phyloP scores from a whole-genome alignment of 2,329 filamentous ascomycete genomes.

The Colletotrichum lentis region DNA sequence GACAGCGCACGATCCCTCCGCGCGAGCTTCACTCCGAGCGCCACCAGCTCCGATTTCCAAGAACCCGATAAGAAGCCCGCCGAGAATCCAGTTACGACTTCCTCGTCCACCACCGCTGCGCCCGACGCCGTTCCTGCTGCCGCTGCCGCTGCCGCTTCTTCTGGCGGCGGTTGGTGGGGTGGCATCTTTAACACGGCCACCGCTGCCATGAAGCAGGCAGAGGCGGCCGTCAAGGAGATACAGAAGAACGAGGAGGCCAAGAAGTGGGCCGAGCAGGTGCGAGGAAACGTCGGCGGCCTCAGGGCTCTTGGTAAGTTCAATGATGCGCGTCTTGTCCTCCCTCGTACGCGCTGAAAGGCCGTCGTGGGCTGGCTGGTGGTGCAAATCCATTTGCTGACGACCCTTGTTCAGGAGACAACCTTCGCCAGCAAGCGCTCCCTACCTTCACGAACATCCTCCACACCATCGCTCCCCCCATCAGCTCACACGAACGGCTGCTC shows the following conservation, averaged over 20 bases:
- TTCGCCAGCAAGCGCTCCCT: conserved; percentile 85
- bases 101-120: conserved; percentile 27
- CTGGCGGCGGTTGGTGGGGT: conserved; percentile 86
- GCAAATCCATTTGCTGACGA: conserved; percentile 2
- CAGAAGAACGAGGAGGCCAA: conserved; percentile 96
- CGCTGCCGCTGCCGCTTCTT: conserved; percentile 46
- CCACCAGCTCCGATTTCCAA: conserved; percentile 68
- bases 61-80: conserved; percentile 63
- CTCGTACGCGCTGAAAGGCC: too few species aligned
- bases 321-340: conserved; percentile 22
- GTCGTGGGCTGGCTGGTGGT: background rate
- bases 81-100: conserved; percentile 50
- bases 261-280: conserved; percentile 93
- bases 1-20: conserved; percentile 79
- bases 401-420: conserved; percentile 74
- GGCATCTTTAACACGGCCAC: conserved; percentile 83
- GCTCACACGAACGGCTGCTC: conserved; percentile 93
- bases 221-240: conserved; percentile 92
- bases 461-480: conserved; percentile 94
- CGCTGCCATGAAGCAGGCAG: conserved; percentile 89
- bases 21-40: conserved; percentile 74
- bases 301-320: conserved; percentile 72
- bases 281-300: conserved; percentile 84
- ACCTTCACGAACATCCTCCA: conserved; percentile 96
- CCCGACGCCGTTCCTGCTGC: conserved; percentile 58